Conservation (phyloP, 148 eudicot species). For the Vaccinium macrocarpon region DNA sequence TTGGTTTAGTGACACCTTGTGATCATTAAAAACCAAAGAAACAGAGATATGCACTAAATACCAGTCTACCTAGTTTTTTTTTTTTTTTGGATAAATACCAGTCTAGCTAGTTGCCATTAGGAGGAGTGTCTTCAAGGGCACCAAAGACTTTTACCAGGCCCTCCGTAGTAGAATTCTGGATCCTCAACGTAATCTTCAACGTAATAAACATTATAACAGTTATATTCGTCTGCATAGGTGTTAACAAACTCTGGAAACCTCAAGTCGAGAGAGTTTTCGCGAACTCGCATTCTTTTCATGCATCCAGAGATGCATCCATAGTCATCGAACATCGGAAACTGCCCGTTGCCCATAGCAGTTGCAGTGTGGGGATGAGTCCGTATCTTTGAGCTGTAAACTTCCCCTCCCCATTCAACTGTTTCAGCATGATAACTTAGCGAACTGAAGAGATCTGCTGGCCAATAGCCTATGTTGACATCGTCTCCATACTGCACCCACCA, state of each 20-base stretch:
- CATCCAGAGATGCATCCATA: slow-evolving; percentile 22
- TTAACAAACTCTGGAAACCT: slow-evolving; percentile 40
- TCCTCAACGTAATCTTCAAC: slow-evolving; percentile 42
- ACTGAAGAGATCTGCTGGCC: slow-evolving; percentile 41
- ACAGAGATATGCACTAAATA: not conserved
- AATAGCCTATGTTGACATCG: slow-evolving; percentile 52
- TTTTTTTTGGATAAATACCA: too few species aligned
- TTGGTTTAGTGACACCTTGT: not conserved
- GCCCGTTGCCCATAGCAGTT: slow-evolving; percentile 61
- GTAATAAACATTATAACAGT: slow-evolving; percentile 37
- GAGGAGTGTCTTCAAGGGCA: slow-evolving; percentile 32
- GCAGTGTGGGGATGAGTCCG: slow-evolving; percentile 46
- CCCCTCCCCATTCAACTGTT: slow-evolving; percentile 62
- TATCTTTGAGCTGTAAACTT: slow-evolving; percentile 55
- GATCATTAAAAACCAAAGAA: not conserved
- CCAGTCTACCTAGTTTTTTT: not conserved
- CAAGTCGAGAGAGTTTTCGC: slow-evolving; percentile 22
- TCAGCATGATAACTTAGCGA: slow-evolving; percentile 24
- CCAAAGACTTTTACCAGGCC: slow-evolving; percentile 45
- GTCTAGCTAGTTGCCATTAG: not conserved
- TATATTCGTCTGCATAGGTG: slow-evolving; percentile 34
- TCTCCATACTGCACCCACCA: slow-evolving; percentile 60
- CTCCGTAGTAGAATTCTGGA: slow-evolving; percentile 65
- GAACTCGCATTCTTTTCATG: slow-evolving; percentile 39
- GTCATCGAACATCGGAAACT: slow-evolving; percentile 7